phyloP scores from a whole-genome alignment of 306 rosid species.

The Abrus precatorius region DNA sequence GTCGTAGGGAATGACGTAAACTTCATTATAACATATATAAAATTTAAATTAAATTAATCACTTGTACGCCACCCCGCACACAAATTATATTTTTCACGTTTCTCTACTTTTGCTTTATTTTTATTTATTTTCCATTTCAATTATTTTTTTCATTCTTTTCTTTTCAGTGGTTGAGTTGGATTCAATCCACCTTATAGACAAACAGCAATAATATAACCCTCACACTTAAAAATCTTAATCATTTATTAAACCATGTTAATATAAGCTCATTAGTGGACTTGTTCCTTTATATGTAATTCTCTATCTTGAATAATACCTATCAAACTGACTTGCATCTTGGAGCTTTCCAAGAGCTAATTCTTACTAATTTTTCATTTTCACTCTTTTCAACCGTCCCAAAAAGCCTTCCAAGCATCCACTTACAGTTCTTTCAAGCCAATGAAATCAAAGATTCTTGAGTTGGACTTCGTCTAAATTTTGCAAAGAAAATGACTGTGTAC shows the following conservation, averaged over 20 bases:
- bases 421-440: conserved; percentile 40
- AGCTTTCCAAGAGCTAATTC: conserved; percentile 41
- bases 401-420: conserved; percentile 37
- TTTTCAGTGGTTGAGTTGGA: conserved; percentile 41
- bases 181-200: conserved; percentile 29
- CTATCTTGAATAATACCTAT: conserved; percentile 19
- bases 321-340: conserved; percentile 19
- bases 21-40: conserved; percentile 28
- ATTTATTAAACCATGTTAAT: conserved; percentile 38
- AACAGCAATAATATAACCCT: conserved; percentile 43
- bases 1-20: conserved; percentile 52
- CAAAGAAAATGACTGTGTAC: conserved; percentile 4
- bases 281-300: not conserved
- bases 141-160: not conserved
- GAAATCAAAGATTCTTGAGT: conserved; percentile 30
- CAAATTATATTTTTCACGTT: not conserved
- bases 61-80: not conserved
- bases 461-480: not conserved
- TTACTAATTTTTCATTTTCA: conserved; percentile 14
- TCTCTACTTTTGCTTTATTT: conserved; percentile 7
- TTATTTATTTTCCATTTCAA: conserved; percentile 1
- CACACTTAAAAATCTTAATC: conserved; percentile 40
- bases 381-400: conserved; percentile 43
- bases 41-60: conserved; percentile 1
- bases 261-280: conserved; percentile 34